phyloP scores from a whole-genome alignment of 768 basidiomycete genomes.

The Gautieria morchelliformis region DNA sequence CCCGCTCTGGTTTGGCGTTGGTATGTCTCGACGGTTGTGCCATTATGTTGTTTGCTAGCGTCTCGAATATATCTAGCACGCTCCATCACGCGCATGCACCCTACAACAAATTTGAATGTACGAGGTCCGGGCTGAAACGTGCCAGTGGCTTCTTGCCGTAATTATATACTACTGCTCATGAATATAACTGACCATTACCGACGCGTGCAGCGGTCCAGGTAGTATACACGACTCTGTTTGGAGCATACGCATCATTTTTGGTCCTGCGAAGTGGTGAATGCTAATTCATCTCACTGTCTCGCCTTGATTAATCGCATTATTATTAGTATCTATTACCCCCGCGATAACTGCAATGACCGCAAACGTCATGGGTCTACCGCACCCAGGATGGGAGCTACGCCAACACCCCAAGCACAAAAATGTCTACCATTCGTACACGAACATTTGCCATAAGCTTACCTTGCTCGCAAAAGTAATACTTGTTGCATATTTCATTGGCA shows the following conservation, averaged over 20 bases:
- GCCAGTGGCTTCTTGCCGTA: constrained; percentile 53
- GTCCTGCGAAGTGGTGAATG: constrained; percentile 65
- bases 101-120: constrained; percentile 68
- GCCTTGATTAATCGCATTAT: neutral
- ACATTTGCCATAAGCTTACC: too few species aligned
- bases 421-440: constrained; percentile 31
- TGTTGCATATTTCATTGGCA: constrained; percentile 46
- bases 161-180: constrained; percentile 15
- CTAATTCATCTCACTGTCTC: too few species aligned
- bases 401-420: constrained; percentile 37
- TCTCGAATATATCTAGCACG: constrained; percentile 50
- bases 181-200: constrained; percentile 1
- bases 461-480: constrained; percentile 37
- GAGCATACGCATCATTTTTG: constrained; percentile 77
- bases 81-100: constrained; percentile 87
- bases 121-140: constrained; percentile 45
- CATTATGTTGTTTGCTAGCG: too few species aligned
- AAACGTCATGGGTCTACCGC: too few species aligned
- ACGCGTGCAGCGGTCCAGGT: constrained; percentile 68
- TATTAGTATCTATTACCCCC: constrained; percentile 45
- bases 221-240: too few species aligned
- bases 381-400: too few species aligned
- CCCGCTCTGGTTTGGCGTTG: constrained; percentile 86
- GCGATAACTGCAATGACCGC: too few species aligned
- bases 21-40: constrained; percentile 31